Base-by-base conservation (phyloP, 495 filamentous ascomycete species). In the Diplogelasinospora grovesii region DNA sequence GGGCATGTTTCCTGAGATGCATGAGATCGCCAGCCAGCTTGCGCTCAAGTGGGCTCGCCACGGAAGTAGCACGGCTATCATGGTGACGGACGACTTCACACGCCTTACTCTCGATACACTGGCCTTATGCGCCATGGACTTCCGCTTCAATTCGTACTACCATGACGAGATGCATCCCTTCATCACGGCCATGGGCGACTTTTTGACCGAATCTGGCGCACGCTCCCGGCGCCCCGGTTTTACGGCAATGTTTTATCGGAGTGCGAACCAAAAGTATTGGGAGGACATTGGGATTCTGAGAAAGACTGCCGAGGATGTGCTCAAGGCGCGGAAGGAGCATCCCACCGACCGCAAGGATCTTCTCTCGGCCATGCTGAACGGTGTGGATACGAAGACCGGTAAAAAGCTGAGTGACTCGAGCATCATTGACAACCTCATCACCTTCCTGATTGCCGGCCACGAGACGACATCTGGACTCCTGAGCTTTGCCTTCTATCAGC, bases 111-210 rank as follows among this genome's bases (percentile, higher is more conserved):
- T 89, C 9, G 83, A 89, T 47, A 81, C 81, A 0, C 74, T 88
- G 15, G 79, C 80, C 4, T 68, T 88, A 9, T 86, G 81, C 49
- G 63, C 83, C 0, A 85, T 89, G 81, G 77, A 75, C 21, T 80
- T 69, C 29, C 76, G 84, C 13, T 89, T 88, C 66, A 88, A 89
- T 50, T 79, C 74, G 8, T 86, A 81, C 57, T 86, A 86, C 48
- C 66, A 69, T 22, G 75, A 82, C 19, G 70, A 79, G 0, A 50
- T 79, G 44, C 81, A 86, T 48, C 79, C 81, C 1, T 86, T 87
- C 46, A 62, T 86, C 18, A 54, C 63, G 19, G 78, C 81, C 6
- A 84, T 87, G 83, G 61, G 59, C 18, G 70, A 61, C 10, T 69
- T 81, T 24, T 61, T 89, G 3, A 26, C 48, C 16, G 81, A 76